These are phyloP conservation scores for Simmondsia chinensis DNA, from an alignment of 148 eudicot species.

Conservation along the genomic window DNA sequence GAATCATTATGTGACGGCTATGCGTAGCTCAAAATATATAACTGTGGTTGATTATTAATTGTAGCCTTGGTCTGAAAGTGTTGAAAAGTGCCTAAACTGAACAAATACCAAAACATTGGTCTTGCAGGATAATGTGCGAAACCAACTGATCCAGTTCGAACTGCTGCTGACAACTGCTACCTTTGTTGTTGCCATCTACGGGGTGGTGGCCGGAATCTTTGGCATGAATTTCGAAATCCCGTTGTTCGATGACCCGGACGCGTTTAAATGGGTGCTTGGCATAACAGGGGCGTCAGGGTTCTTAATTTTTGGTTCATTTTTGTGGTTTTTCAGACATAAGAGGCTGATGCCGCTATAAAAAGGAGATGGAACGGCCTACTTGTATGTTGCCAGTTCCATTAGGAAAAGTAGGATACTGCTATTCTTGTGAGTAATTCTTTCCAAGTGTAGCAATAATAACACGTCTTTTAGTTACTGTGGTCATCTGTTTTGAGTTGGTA, in stretches of 20 bases:
- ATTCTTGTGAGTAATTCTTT: too few relatives aligned
- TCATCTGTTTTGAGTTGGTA: too few relatives aligned
- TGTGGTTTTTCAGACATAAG: constrained; percentile 79
- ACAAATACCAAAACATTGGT: too few relatives aligned
- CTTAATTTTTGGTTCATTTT: constrained; percentile 60
- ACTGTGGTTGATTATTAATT: too few relatives aligned
- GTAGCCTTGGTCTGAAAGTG: too few relatives aligned
- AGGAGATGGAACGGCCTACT: too few relatives aligned
- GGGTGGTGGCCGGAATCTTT: constrained; percentile 88
- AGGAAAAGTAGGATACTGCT: background rate
- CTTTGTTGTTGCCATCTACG: constrained; percentile 89
- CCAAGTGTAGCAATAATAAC: too few relatives aligned
- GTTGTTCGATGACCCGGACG: constrained; percentile 48
- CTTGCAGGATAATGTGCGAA: constrained; percentile 89
- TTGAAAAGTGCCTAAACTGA: too few relatives aligned
- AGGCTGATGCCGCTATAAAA: constrained; percentile 85
- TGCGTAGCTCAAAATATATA: too few relatives aligned
- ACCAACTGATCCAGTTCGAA: constrained; percentile 97
- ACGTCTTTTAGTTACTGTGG: too few relatives aligned
- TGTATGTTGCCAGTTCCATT: background rate
- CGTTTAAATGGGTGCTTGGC: constrained; percentile 76
- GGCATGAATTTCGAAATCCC: constrained; percentile 89
- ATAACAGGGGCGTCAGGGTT: constrained; percentile 60
- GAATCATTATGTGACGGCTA: too few relatives aligned
- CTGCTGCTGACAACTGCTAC: constrained; percentile 88